Evolutionary conservation across 1,284 basidiomycete genomes (phyloP), one percentile per base, ranked within the genome.

Genomic region (Gastroboletus turbinatus): DNA sequence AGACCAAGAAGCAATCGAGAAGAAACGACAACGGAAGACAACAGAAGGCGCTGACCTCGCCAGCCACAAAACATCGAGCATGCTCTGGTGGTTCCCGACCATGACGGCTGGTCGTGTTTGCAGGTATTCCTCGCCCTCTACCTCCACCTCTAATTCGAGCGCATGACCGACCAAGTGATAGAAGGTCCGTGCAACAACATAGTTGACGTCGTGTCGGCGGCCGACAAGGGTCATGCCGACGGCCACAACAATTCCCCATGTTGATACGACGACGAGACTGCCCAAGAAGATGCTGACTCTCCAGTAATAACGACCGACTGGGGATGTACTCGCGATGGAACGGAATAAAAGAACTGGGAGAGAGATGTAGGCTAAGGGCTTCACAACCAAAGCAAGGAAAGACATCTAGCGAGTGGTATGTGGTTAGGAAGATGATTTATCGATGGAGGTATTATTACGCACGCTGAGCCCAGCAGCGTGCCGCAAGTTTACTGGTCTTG

Each of bases 21-120:
- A 52, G 25, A 39, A 49, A 32, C 13, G 42, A 56, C 46, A 21
- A 48, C n/a, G 13, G n/a, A 53, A 48, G 17, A 49, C 19, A 36
- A 54, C 36, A 38, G 19, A 54, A 19, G 33, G 42, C 33, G 63
- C 84, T 73, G 69, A 90, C 90, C 82, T 84, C 56, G 91, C 96
- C 52, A 99, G 78, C 65, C 88, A 85, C 38, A 95, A 73, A 57
- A 97, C 82, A 73, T 96, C 94, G 53, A 97, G 73, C 82, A 94
- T 90, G 64, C 90, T 93, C 78, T 98, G 97, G 71, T 99, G 97
- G 72, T 99, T 99, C 10, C 85, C 87, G 59, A 98, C 82, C 30
- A 96, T 73, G 16, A 99, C 85, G 2, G 85, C 82, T 23, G 92
- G 86, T 47, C 81, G 69, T 43, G 80, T 80, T 69, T 77, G 59